phyloP scores from a whole-genome alignment of 2,329 filamentous ascomycete genomes.

The Didymella exigua region DNA sequence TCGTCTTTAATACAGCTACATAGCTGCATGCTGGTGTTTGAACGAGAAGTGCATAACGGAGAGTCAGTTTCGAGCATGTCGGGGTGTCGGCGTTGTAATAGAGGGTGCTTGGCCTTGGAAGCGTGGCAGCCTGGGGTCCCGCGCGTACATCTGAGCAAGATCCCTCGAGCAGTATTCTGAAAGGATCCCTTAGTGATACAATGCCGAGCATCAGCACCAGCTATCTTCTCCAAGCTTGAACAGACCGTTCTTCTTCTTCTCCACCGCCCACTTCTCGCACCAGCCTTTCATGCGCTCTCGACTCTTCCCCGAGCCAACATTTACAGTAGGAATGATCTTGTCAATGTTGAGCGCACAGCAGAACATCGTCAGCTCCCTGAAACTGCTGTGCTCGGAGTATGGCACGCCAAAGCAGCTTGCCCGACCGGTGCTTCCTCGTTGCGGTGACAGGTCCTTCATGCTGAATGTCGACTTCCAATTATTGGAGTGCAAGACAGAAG shows the following conservation, averaged over 20 bases:
- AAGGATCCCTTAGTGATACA: too few species aligned
- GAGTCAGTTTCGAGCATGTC: too few species aligned
- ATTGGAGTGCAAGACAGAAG: conserved; percentile 67
- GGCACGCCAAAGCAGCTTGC: conserved; percentile 92
- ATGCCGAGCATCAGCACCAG: conserved; percentile 24
- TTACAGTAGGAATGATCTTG: conserved; percentile 91
- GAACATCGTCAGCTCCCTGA: conserved; percentile 92
- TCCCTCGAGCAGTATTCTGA: too few species aligned
- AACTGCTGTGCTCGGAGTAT: conserved; percentile 95
- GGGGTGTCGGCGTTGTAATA: too few species aligned
- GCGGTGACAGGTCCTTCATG: conserved; percentile 74
- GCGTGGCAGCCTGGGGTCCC: too few species aligned
- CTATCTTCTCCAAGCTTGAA: conserved; percentile 48
- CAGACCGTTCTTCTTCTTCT: conserved; percentile 67
- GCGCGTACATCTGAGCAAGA: too few species aligned
- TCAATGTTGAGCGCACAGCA: conserved; percentile 86
- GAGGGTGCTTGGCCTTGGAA: too few species aligned
- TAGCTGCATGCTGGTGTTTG: too few species aligned
- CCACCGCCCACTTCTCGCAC: conserved; percentile 67
- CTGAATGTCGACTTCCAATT: conserved; percentile 79
- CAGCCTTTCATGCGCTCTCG: conserved; percentile 70
- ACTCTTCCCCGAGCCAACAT: conserved; percentile 70
- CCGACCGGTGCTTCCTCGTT: conserved; percentile 81
- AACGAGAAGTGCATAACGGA: too few species aligned
- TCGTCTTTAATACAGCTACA: too few species aligned